Evolutionary conservation across 1,284 basidiomycete species (phyloP).

Genomic region (Hortiboletus rubellus): DNA sequence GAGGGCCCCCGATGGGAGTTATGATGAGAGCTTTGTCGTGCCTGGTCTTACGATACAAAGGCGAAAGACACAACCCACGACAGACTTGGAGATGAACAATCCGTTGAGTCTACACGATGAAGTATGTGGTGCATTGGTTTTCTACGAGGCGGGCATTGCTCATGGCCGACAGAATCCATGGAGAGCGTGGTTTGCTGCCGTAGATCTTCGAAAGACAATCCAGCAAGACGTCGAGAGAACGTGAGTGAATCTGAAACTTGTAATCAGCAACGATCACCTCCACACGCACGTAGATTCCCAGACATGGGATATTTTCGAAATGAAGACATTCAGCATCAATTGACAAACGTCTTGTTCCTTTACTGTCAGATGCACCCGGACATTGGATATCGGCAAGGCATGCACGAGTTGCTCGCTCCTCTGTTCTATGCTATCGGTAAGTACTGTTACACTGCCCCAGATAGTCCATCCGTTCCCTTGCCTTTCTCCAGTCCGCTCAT

Average conservation of each 20-base stretch:
- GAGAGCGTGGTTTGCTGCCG: conserved; percentile 86
- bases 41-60: conserved; percentile 49
- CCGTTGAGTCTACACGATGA: conserved; percentile 84
- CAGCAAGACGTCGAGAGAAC: conserved; percentile 92
- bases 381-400: conserved; percentile 91
- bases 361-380: conserved; percentile 74
- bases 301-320: conserved; percentile 87
- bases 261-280: conserved; percentile 2
- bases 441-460: conserved; percentile 11
- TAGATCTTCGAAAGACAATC: conserved; percentile 86
- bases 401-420: conserved; percentile 92
- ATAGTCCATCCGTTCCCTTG: conserved; percentile 7
- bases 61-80: conserved; percentile 34
- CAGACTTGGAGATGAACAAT: conserved; percentile 73
- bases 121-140: conserved; percentile 41
- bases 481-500: conserved; percentile 19
- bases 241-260: conserved; percentile 43
- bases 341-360: conserved; percentile 85
- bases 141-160: conserved; percentile 1
- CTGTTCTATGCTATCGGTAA: conserved; percentile 68
- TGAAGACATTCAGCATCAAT: conserved; percentile 68
- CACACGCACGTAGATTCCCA: conserved; percentile 63
- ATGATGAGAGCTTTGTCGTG: conserved; percentile 62
- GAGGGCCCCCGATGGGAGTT: conserved; percentile 77
- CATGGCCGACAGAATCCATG: conserved; percentile 73